Evolutionary conservation across 2,329 filamentous ascomycete species (phyloP), one percentile per base, ranked within the genome.

Genomic region (Penicillium sp.): DNA sequence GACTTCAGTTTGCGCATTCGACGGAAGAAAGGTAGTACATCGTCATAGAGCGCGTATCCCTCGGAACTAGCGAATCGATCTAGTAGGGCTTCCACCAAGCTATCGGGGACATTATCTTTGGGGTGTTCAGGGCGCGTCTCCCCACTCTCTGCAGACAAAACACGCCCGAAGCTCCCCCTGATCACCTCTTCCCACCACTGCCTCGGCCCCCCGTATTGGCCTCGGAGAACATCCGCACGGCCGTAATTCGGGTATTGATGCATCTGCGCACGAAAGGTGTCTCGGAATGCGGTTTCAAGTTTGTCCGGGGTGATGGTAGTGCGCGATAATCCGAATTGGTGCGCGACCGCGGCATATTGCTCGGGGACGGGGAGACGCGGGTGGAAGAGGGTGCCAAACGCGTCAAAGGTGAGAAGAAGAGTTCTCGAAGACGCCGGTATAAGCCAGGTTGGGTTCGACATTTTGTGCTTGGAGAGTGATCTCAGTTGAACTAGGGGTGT

Each of bases 151-250:
- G 11, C 10, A 2, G 47, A 45, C 36, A 72, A 51, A 6, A 65
- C 65, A 17, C 61, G 61, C 19, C 59, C 48, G 57, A 79, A 77
- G 40, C 70, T 74, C 2, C 61, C 67, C 40, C 67, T 63, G 25
- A 79, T 74, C 17, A 79, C 67, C 44, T 74, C 73, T 31, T 67
- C 67, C 77, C 77, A 79, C 77, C 77, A 79, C 55, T 75, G 69
- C 49, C 65, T 64, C 0, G 77, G 75, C 0, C 75, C 75, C 5
- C 65, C 68, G 33, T 74, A 74, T 53, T 62, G 64, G 1, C 69
- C 71, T 7, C 67, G 67, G 4, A 75, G 63, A 10, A 69, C 71
- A 33, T 69, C 66, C 0, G 69, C 66, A 16, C 77, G 74, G 1
- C 77, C 77, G 59, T 79, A 79, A 59, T 79, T 79, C 5, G 76